These are phyloP conservation scores for Lavandula angustifolia DNA, from an alignment of 257 asterid species.

Conservation along the genomic window DNA sequence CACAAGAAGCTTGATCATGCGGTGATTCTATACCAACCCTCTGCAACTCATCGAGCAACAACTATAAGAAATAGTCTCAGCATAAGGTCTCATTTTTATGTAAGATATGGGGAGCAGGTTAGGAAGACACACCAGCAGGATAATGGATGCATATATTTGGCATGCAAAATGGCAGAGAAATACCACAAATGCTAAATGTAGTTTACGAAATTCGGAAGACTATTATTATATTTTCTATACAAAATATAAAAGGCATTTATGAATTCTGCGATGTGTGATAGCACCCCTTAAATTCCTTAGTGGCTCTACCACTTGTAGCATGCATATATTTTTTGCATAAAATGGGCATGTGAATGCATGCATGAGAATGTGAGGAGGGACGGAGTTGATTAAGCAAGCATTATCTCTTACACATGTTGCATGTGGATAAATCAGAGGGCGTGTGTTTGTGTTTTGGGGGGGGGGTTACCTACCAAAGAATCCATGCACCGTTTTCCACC, in stretches of 20 bases:
- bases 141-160: too few species aligned
- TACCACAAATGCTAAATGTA: too few species aligned
- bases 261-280: too few species aligned
- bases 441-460: not conserved
- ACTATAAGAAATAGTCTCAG: conserved; percentile 33
- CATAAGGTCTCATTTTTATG: too few species aligned
- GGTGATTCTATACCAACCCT: conserved; percentile 87
- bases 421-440: not conserved
- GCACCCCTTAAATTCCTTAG: too few species aligned
- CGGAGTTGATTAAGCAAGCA: too few species aligned
- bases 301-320: too few species aligned
- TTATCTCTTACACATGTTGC: too few species aligned
- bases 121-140: not conserved
- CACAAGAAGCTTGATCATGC: conserved; percentile 44
- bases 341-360: not conserved
- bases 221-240: too few species aligned
- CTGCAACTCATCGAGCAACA: conserved; percentile 83
- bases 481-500: conserved; percentile 82
- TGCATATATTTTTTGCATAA: not conserved
- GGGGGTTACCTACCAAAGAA: conserved; percentile 85
- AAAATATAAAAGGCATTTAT: too few species aligned
- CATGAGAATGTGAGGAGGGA: not conserved
- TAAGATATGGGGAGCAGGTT: not conserved
- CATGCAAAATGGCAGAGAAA: too few species aligned
- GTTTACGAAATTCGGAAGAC: too few species aligned